Percentiles rank a stretch among this genome's conserved stretches.
Conservation (phyloP, 768 basidiomycete species). For the Hericium erinaceus region DNA sequence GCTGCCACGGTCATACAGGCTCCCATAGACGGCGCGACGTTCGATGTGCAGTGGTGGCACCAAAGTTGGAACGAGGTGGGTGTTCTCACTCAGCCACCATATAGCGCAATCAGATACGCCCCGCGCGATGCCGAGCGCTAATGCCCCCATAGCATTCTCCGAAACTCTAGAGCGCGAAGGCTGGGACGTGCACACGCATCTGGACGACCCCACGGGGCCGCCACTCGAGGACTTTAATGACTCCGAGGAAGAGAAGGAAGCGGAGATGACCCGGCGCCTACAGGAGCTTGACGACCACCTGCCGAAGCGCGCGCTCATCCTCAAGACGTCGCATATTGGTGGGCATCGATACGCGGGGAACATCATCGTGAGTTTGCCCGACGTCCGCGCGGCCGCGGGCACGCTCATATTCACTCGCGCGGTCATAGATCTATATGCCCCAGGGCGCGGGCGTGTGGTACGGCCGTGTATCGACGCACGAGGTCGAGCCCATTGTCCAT, state of each 20-base stretch:
- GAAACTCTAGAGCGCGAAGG: conserved; percentile 54
- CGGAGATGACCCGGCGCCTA: conserved; percentile 38
- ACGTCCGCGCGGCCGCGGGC: neutral
- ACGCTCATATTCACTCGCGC: neutral
- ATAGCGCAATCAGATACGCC: conserved; percentile 10
- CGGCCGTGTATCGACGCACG: conserved; percentile 85
- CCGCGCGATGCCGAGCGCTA: conserved; percentile 2
- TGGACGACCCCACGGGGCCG: conserved; percentile 47
- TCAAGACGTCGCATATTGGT: conserved; percentile 85
- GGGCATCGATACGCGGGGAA: conserved; percentile 93
- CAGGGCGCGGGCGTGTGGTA: conserved; percentile 87
- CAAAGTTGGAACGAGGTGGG: conserved; percentile 68
- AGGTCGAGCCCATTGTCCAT: conserved; percentile 76
- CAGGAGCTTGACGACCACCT: conserved; percentile 41
- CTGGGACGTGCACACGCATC: conserved; percentile 69
- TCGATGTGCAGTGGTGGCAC: conserved; percentile 81
- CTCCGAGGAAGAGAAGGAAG: conserved; percentile 44
- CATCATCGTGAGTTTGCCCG: conserved; percentile 53
- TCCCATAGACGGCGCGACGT: conserved; percentile 93
- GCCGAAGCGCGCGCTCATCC: conserved; percentile 67
- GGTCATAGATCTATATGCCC: conserved; percentile 70
- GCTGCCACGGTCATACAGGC: conserved; percentile 35
- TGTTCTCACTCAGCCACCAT: conserved; percentile 11
- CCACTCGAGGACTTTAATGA: conserved; percentile 55
- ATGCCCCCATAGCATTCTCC: conserved; percentile 44